A percentile compares a stretch with the other conserved stretches of the same genome.
Evolutionary conservation across 2,329 filamentous ascomycete genomes (phyloP).

Genomic region (Fusarium siculi): DNA sequence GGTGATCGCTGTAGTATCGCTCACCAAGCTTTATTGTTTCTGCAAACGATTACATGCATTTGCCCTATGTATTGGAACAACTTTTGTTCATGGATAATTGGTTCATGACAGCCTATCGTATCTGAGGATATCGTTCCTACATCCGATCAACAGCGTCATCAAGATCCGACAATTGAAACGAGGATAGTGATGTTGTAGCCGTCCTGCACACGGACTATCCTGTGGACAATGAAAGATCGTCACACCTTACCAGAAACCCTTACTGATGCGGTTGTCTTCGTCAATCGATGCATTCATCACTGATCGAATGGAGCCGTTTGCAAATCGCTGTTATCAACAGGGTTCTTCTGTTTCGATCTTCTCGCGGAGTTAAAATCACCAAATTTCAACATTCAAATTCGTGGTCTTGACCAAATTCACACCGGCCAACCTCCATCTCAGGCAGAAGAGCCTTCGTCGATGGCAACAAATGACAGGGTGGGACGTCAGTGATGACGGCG

Average conservation of each 20-base stretch:
- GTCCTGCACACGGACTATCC: slow-evolving; percentile 41
- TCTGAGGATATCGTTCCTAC: slow-evolving; percentile 35
- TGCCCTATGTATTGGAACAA: slow-evolving; percentile 33
- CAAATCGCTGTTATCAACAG: slow-evolving; percentile 28
- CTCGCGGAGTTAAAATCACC: neutral
- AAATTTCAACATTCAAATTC: slow-evolving; percentile 6
- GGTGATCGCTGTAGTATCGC: neutral
- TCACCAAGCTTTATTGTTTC: slow-evolving; percentile 5
- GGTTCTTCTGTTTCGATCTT: slow-evolving; percentile 31
- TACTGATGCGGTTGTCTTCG: slow-evolving; percentile 26
- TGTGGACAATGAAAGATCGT: slow-evolving; percentile 40
- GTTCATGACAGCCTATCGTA: slow-evolving; percentile 28
- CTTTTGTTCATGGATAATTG: slow-evolving; percentile 35
- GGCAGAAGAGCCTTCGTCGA: slow-evolving; percentile 23
- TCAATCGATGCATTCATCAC: slow-evolving; percentile 34
- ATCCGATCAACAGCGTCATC: slow-evolving; percentile 36
- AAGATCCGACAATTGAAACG: slow-evolving; percentile 38
- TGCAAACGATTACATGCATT: slow-evolving; percentile 33
- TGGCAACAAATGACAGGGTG: slow-evolving; percentile 24
- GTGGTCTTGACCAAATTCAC: slow-evolving; percentile 24
- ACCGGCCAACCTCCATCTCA: slow-evolving; percentile 36
- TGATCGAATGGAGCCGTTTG: slow-evolving; percentile 36
- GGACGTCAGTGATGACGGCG: slow-evolving; percentile 36
- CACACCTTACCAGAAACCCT: slow-evolving; percentile 27
- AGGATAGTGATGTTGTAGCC: slow-evolving; percentile 44